A percentile compares a stretch with the other conserved stretches of the same genome.
Evolutionary conservation across 2,329 filamentous ascomycete species (phyloP).

Genomic region (Aureobasidium zeae): DNA sequence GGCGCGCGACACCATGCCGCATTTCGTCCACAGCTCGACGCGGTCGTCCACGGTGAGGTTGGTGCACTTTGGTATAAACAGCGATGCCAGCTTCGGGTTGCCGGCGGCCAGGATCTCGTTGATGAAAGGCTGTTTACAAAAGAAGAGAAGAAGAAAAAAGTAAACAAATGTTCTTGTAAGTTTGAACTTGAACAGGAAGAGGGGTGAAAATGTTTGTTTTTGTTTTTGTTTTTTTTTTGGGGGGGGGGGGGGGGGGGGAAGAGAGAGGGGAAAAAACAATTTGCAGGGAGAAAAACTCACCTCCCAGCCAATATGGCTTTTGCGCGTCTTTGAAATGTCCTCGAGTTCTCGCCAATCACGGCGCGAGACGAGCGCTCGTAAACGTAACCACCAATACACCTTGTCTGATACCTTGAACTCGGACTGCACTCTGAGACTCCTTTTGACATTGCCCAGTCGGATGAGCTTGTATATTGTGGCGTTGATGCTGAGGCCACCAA

Average conservation of each 20-base stretch:
- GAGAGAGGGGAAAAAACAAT: too few species aligned
- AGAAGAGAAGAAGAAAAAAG: background rate
- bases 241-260: too few species aligned
- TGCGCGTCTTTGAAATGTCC: slow-evolving; percentile 66
- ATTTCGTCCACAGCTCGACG: slow-evolving; percentile 93
- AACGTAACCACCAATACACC: slow-evolving; percentile 75
- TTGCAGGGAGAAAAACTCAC: slow-evolving; percentile 47
- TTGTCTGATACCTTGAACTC: slow-evolving; percentile 93
- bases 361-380: slow-evolving; percentile 80
- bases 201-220: too few species aligned
- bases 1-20: slow-evolving; percentile 77
- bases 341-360: slow-evolving; percentile 90
- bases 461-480: slow-evolving; percentile 88
- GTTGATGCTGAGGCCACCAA: slow-evolving; percentile 77
- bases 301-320: slow-evolving; percentile 94
- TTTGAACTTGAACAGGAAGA: too few species aligned
- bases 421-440: slow-evolving; percentile 76
- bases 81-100: slow-evolving; percentile 73
- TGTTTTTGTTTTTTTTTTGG: too few species aligned
- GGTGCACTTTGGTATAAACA: slow-evolving; percentile 83
- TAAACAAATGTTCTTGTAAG: slow-evolving; percentile 17
- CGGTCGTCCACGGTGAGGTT: slow-evolving; percentile 57
- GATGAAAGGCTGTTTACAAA: slow-evolving; percentile 69
- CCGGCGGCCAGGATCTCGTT: slow-evolving; percentile 81
- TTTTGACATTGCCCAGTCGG: slow-evolving; percentile 67